Evolutionary conservation across 2,329 filamentous ascomycete species (phyloP), one percentile per base, ranked within the genome.

Genomic region (Tolypocladium nubicola): DNA sequence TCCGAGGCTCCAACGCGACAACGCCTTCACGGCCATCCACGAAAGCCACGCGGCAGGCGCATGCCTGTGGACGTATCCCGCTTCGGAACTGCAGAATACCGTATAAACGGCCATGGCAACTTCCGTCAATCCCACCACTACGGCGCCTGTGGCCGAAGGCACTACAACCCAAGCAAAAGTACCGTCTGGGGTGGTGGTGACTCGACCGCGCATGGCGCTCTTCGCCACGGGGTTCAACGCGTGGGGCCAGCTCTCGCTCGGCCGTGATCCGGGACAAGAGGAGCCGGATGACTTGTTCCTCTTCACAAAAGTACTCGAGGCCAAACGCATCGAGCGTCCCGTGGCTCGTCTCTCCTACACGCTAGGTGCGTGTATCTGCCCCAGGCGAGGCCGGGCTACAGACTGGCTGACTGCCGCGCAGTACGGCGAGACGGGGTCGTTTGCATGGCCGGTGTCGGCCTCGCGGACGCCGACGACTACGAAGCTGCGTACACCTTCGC

Each of bases 141-240:
- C 35, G 50, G 35, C 19, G 9, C 9, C 41, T 5, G 21, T 40
- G 52, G 52, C 52, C 14, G 37, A 53, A 4, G 33, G n/a, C 9
- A 53, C 35, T 9, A 13, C n/a, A 3, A 7, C 23, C 13, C 52
- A 39, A 21, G 52, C 37, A 40, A 30, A 40, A 21, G 21, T 39
- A 39, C 38, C 37, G 38, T 14, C 14, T 41, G 52, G 21, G 37
- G 52, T 19, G 39, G 30, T 19, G 41, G 40, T 30, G 54, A 19
- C 40, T n/a, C 54, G 30, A 37, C 41, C 41, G 10, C n/a, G 19
- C 50, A 76, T 82, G 79, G 71, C 78, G 55, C 67, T 86, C 6
- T 80, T 79, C 64, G 80, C 76, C 47, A 62, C 78, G 3, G 83
- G 83, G 45, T 79, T 82, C 69, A 85, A 86, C 64, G 79, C 81